These are phyloP conservation scores for Panus rudis DNA, from an alignment of 768 basidiomycete species.

Conservation along the genomic window DNA sequence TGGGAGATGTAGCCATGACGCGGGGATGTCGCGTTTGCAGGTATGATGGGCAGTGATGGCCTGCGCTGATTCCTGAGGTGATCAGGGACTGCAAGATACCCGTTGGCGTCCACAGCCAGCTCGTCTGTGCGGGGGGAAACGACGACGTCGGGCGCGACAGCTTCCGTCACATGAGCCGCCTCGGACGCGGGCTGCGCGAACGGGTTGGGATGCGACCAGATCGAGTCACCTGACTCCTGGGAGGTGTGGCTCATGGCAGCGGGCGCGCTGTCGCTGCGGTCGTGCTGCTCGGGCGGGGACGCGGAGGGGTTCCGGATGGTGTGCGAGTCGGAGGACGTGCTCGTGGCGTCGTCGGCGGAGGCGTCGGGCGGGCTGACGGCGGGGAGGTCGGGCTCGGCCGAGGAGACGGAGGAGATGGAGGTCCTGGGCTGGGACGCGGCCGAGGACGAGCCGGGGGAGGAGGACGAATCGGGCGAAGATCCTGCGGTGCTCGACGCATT, in stretches of 20 bases:
- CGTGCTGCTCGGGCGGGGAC: not conserved
- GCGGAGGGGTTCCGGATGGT: not conserved
- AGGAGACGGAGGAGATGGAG: not conserved
- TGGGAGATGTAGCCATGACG: not conserved
- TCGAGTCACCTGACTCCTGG: no score
- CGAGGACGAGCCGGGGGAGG: not conserved
- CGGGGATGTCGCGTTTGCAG: not conserved
- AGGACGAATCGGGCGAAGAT: not conserved
- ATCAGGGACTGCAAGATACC: not conserved
- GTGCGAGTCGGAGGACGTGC: not conserved
- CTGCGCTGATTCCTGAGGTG: conserved; percentile 3
- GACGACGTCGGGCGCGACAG: no score
- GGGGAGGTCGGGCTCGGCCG: not conserved
- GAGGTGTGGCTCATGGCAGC: not conserved
- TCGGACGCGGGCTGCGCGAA: not conserved
- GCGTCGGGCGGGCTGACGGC: not conserved
- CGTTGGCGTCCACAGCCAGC: not conserved
- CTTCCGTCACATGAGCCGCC: not conserved
- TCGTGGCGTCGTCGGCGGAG: not conserved
- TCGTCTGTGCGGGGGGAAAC: not conserved
- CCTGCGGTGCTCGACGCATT: not conserved
- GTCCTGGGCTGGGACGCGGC: not conserved
- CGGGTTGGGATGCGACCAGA: not conserved
- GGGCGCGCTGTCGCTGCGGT: not conserved
- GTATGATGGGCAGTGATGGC: conserved; percentile 8